Percentiles rank a stretch among this genome's conserved stretches.
Evolutionary conservation across 2,329 filamentous ascomycete species (phyloP).

Genomic region (Hirsutella rhossiliensis): DNA sequence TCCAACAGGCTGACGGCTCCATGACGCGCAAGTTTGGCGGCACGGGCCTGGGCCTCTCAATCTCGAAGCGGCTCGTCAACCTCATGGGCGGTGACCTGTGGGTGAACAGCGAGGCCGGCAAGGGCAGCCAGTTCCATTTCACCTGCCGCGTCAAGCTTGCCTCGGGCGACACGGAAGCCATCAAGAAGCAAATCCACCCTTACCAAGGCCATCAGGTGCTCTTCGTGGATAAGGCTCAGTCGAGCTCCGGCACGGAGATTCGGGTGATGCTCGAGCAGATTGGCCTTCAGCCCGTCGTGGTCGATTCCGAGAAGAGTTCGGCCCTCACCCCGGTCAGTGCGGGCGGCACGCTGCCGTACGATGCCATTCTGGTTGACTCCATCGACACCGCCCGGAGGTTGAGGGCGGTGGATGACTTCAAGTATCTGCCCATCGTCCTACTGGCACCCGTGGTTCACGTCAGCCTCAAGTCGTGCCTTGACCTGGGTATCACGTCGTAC

Average conservation of each 20-base stretch:
- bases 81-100: constrained; percentile 95
- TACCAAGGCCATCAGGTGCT: constrained; percentile 88
- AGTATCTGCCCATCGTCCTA: constrained; percentile 92
- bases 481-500: constrained; percentile 95
- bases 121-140: constrained; percentile 92
- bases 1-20: constrained; percentile 95
- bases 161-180: constrained; percentile 62
- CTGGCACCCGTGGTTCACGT: constrained; percentile 82
- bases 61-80: constrained; percentile 88
- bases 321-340: constrained; percentile 40
- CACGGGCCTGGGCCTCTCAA: constrained; percentile 85
- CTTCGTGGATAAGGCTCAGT: constrained; percentile 86
- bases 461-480: constrained; percentile 83
- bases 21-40: constrained; percentile 94
- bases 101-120: constrained; percentile 86
- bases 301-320: constrained; percentile 63
- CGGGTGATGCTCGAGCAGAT: constrained; percentile 66
- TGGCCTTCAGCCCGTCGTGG: constrained; percentile 70
- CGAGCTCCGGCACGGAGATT: constrained; percentile 64
- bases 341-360: constrained; percentile 58
- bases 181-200: constrained; percentile 75
- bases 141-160: constrained; percentile 84
- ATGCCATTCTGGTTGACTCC: constrained; percentile 92
- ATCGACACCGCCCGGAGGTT: constrained; percentile 80
- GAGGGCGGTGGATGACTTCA: constrained; percentile 85